Percentiles rank a stretch among this genome's conserved stretches.
phyloP scores from a whole-genome alignment of 1,284 basidiomycete genomes.

The Ceratobasidium sp. region DNA sequence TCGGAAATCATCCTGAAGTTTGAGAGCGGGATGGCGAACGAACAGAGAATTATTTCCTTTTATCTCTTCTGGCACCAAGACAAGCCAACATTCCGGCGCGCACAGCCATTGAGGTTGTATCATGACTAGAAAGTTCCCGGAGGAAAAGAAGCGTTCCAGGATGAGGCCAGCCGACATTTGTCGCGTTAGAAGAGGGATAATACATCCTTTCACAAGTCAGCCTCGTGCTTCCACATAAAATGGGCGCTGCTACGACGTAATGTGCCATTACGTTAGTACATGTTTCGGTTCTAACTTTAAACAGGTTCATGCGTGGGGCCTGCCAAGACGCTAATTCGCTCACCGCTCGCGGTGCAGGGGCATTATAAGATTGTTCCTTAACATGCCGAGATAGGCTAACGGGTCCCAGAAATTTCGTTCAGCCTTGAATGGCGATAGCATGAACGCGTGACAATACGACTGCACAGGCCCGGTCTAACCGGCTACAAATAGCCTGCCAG shows the following conservation, averaged over 20 bases:
- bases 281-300: neutral
- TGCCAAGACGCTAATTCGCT: too few species aligned
- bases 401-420: neutral
- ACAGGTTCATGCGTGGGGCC: too few species aligned
- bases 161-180: too few species aligned
- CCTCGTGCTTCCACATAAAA: neutral
- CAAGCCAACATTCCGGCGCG: neutral
- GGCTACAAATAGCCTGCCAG: constrained; percentile 50
- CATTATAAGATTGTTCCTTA: too few species aligned
- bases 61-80: too few species aligned
- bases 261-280: neutral
- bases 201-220: neutral
- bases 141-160: neutral
- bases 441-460: neutral
- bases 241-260: neutral
- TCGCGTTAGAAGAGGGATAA: neutral
- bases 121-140: neutral
- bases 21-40: neutral
- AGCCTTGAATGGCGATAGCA: neutral
- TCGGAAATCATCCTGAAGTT: neutral
- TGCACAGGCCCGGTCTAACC: neutral
- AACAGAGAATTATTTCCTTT: too few species aligned
- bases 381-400: too few species aligned
- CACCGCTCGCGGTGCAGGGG: too few species aligned
- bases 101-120: neutral